Conservation (phyloP, 2,329 filamentous ascomycete species). For the Beauveria varroae region DNA sequence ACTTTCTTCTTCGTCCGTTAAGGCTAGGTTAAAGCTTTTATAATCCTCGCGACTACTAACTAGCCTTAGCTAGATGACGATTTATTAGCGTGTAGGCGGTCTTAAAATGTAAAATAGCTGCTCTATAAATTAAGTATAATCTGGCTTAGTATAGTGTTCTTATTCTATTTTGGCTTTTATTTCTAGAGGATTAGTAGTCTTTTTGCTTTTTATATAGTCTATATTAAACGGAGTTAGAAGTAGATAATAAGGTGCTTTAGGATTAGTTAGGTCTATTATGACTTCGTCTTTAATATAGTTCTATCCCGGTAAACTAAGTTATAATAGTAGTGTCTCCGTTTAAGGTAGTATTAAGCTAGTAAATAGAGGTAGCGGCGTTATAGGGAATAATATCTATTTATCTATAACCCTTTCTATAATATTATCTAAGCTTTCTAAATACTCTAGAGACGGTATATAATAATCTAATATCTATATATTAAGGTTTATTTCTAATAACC, state of each 20-base stretch:
- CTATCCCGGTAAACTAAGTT: neutral
- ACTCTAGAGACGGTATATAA: neutral
- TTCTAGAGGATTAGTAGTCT: neutral
- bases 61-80: neutral
- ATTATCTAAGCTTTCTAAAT: neutral
- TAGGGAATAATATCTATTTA: neutral
- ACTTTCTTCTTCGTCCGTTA: neutral
- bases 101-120: neutral
- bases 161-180: neutral
- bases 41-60: neutral
- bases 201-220: neutral
- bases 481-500: neutral
- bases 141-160: neutral
- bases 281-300: neutral
- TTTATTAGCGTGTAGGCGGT: neutral
- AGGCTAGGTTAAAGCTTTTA: neutral
- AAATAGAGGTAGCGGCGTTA: neutral
- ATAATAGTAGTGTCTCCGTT: neutral
- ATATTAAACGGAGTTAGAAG: neutral
- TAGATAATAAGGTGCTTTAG: neutral
- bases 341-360: neutral
- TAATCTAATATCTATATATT: neutral
- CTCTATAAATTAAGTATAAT: neutral
- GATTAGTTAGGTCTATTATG: neutral
- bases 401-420: neutral